These are phyloP conservation scores for Phialophora macrospora DNA, from an alignment of 2,329 filamentous ascomycete genomes.

Conservation along the genomic window DNA sequence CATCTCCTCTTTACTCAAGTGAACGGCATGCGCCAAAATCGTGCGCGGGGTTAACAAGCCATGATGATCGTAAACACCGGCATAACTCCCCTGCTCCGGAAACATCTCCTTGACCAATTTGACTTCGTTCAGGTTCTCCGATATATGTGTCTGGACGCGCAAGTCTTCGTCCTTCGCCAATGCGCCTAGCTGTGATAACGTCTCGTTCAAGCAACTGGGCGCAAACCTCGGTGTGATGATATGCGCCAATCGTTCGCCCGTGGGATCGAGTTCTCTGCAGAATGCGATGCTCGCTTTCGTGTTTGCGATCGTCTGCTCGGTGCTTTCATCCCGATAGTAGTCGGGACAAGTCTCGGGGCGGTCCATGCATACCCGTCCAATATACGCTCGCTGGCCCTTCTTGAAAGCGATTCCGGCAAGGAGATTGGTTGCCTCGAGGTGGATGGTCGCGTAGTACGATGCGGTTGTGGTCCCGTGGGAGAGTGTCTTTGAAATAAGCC, in stretches of 20 bases:
- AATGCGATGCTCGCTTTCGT: constrained; percentile 68
- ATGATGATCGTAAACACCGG: constrained; percentile 75
- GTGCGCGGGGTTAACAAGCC: constrained; percentile 73
- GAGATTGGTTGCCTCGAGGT: constrained; percentile 86
- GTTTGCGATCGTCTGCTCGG: constrained; percentile 61
- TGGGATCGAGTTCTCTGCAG: constrained; percentile 69
- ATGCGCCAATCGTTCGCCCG: constrained; percentile 67
- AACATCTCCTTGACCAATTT: constrained; percentile 72
- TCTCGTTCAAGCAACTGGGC: constrained; percentile 57
- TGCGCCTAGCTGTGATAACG: constrained; percentile 67
- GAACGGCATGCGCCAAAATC: constrained; percentile 83
- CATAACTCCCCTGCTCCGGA: constrained; percentile 67
- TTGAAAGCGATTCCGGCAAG: constrained; percentile 81
- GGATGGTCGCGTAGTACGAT: constrained; percentile 90
- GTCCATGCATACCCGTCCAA: constrained; percentile 97
- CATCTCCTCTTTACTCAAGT: constrained; percentile 71
- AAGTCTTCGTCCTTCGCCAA: constrained; percentile 66
- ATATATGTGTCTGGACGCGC: constrained; percentile 82
- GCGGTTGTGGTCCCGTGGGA: constrained; percentile 91
- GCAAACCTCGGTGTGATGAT: constrained; percentile 76
- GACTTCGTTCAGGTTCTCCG: constrained; percentile 78
- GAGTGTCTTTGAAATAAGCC: constrained; percentile 78
- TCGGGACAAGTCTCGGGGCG: constrained; percentile 66
- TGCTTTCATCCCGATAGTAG: constrained; percentile 77
- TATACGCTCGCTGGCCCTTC: constrained; percentile 83